Base-by-base conservation (phyloP, 2,329 filamentous ascomycete species). In the Cladosporium sp. region DNA sequence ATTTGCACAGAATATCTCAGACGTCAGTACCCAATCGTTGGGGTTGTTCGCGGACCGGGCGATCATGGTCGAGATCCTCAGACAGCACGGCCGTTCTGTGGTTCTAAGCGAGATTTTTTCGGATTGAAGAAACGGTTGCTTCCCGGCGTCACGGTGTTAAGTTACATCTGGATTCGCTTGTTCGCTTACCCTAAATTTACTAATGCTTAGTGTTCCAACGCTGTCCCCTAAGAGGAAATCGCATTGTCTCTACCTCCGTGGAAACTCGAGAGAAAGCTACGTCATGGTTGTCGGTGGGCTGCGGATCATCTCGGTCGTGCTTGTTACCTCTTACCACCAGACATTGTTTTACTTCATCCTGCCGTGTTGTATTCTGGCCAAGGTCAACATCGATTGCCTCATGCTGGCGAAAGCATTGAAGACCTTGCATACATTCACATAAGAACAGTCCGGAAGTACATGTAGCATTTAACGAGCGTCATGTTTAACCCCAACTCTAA, bases 71-170 rank as follows among this genome's bases (percentile, higher is more conserved):
- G 28, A 57, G 11, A 23, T 39, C 18, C 32, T 32, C 11, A 51
- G 32, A 62, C 48, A 32, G 59, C 30, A 54, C 59, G 48, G 58
- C 34, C 48, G 48, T 54, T 62, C 32, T 30, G 58, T 25, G 30
- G 48, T 54, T 62, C 32, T 30, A 36, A 28, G 54, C 26, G 32
- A 57, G 54, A 30, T 57, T 57, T 57, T 57, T 53, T 28, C 23
- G 48, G 23, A 53, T 16, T n/a, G 26, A 53, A 28, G 39, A 21
- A 46, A 46, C 39, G 39, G 39, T 46, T 54, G 26, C 51, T 54
- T 54, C 25, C 51, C 51, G 16, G 51, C 26, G 51, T 54, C 32
- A 34, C 32, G 54, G 54, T 34, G 53, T 57, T 39, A 57, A 23
- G 53, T 57, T 39, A 57, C 54, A 57, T 46, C 57, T 46, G 23